Conservation (phyloP, 2,329 filamentous ascomycete species). For the Helotiales sp. region DNA sequence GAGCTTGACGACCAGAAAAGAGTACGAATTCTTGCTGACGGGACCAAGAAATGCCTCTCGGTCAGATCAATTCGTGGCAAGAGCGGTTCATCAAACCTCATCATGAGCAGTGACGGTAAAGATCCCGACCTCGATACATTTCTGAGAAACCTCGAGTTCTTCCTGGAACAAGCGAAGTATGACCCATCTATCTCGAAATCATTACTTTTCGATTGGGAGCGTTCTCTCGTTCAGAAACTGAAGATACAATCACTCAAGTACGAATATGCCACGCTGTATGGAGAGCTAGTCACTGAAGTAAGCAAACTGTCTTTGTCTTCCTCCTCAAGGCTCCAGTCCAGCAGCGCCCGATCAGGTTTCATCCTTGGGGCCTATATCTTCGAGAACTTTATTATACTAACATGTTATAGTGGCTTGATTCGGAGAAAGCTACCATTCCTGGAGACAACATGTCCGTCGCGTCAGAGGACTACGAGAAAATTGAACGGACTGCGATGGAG, state of each 20-base stretch:
- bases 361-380: no score
- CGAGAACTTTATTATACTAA: no score
- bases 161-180: constrained; percentile 52
- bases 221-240: constrained; percentile 46
- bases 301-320: no score
- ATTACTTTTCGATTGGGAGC: constrained; percentile 48
- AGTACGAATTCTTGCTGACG: constrained; percentile 35
- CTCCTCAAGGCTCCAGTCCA: no score
- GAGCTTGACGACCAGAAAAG: constrained; percentile 38
- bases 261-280: constrained; percentile 56
- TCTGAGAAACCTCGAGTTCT: constrained; percentile 47
- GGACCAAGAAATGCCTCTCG: constrained; percentile 35
- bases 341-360: no score
- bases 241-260: constrained; percentile 52
- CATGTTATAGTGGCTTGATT: constrained; percentile 51
- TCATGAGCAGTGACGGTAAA: constrained; percentile 18
- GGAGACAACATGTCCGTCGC: constrained; percentile 7
- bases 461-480: constrained; percentile 37
- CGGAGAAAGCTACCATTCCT: constrained; percentile 21
- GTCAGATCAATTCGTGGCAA: constrained; percentile 19
- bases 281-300: constrained; percentile 54
- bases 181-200: constrained; percentile 52
- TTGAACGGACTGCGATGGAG: constrained; percentile 51
- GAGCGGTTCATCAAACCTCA: constrained; percentile 14
- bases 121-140: constrained; percentile 24